phyloP scores from a whole-genome alignment of 495 filamentous ascomycete species.

The Trichoderma orchidacearum region DNA sequence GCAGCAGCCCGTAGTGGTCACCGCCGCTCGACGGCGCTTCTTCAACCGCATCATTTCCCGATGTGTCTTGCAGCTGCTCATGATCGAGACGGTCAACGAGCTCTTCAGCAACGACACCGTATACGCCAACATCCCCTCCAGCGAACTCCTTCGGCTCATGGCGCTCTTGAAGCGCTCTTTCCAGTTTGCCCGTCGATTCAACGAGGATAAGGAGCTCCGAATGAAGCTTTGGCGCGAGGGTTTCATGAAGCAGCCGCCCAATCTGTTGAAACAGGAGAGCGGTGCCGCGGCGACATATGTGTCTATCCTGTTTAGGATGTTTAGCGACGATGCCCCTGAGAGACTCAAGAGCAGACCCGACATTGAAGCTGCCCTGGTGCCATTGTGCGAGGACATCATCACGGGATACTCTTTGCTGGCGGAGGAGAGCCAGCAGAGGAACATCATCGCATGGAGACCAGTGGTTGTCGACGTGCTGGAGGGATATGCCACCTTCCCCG shows the following conservation, averaged over 20 bases:
- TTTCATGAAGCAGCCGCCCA: constrained; percentile 99
- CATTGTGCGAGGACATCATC: constrained; percentile 88
- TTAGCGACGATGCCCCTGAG: constrained; percentile 75
- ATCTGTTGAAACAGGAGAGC: constrained; percentile 94
- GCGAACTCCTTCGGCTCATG: constrained; percentile 85
- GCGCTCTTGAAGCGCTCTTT: constrained; percentile 85
- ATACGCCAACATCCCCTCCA: constrained; percentile 81
- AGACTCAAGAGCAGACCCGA: constrained; percentile 61
- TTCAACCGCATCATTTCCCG: constrained; percentile 99
- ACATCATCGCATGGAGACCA: constrained; percentile 90
- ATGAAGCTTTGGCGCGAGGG: constrained; percentile 93
- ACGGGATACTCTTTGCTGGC: constrained; percentile 68
- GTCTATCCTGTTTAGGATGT: constrained; percentile 90
- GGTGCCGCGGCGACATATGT: constrained; percentile 90
- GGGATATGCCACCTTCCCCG: constrained; percentile 77
- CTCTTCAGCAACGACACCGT: constrained; percentile 95
- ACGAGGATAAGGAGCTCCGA: constrained; percentile 87
- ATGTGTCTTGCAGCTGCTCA: constrained; percentile 90
- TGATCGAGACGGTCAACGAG: constrained; percentile 98
- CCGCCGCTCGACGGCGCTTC: constrained; percentile 82
- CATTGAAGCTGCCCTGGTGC: constrained; percentile 83
- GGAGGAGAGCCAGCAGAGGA: constrained; percentile 88
- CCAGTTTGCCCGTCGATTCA: constrained; percentile 92
- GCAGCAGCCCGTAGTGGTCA: constrained; percentile 83
- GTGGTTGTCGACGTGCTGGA: constrained; percentile 97